Conservation (phyloP, 129 eudicot genomes). For the Lactuca sativa region DNA sequence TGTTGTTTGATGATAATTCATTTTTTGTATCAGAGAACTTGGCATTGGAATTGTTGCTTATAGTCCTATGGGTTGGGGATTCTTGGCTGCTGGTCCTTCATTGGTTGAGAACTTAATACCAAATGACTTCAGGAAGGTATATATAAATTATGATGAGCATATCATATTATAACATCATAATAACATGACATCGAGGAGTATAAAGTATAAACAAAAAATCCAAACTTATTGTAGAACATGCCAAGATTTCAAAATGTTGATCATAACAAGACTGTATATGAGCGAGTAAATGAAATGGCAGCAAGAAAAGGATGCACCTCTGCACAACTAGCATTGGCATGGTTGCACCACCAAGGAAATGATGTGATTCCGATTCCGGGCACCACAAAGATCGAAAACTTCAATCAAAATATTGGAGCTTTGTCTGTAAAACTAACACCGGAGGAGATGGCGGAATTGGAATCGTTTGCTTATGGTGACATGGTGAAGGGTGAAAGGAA, state of each 20-base stretch:
- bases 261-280: constrained; percentile 41
- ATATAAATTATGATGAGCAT: not conserved
- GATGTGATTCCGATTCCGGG: constrained; percentile 67
- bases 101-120: constrained; percentile 35
- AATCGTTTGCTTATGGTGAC: constrained; percentile 35
- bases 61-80: constrained; percentile 56
- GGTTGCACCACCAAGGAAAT: constrained; percentile 63
- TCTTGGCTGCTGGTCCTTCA: constrained; percentile 38
- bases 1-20: not conserved
- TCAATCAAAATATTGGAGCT: constrained; percentile 49
- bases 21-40: constrained; percentile 43
- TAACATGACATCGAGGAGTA: too few relatives aligned
- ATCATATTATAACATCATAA: too few relatives aligned
- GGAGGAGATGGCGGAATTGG: constrained; percentile 47
- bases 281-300: constrained; percentile 44
- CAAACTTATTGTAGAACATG: constrained; percentile 18
- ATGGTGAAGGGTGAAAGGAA: constrained; percentile 49
- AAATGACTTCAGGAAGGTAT: constrained; percentile 51
- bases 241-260: constrained; percentile 59
- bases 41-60: constrained; percentile 68
- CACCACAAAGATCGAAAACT: constrained; percentile 51
- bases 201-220: not conserved
- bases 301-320: constrained; percentile 53
- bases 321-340: constrained; percentile 54
- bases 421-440: constrained; percentile 44